Conservation (phyloP, 306 rosid genomes). For the Malus asiatica region DNA sequence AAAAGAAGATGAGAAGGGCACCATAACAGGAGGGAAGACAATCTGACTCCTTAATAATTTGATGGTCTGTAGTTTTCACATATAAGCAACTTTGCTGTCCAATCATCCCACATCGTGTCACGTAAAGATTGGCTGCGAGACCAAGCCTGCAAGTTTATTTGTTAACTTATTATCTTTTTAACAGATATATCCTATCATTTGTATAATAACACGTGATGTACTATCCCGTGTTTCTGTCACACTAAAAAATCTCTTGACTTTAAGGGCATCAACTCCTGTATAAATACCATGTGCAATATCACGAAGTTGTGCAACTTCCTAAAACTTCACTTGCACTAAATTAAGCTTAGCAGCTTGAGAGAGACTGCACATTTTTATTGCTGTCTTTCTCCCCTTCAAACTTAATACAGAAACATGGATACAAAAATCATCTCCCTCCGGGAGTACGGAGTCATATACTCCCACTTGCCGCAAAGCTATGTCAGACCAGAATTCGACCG, state of each 20-base stretch:
- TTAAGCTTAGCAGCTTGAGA: background rate
- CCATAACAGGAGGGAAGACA: too few relatives aligned
- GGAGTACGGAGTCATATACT: conserved; percentile 31
- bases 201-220: too few relatives aligned
- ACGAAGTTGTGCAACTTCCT: background rate
- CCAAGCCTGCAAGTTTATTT: background rate
- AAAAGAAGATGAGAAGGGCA: too few relatives aligned
- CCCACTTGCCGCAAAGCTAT: conserved; percentile 58
- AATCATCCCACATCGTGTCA: background rate
- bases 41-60: background rate
- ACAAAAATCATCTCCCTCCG: conserved; percentile 39
- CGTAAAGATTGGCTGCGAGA: background rate
- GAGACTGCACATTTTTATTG: background rate
- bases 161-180: too few relatives aligned
- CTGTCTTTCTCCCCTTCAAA: background rate
- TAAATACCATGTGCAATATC: background rate
- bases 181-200: too few relatives aligned
- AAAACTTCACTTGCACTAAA: background rate
- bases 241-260: too few relatives aligned
- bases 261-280: background rate
- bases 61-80: background rate
- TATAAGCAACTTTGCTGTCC: background rate
- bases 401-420: conserved; percentile 25
- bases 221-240: too few relatives aligned
- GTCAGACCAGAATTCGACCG: conserved; percentile 78